Percentiles rank a stretch among this genome's conserved stretches.
These are phyloP conservation scores for Coemansia javaensis DNA, from an alignment of 192 early-diverging fungal genomes.

Conservation along the genomic window DNA sequence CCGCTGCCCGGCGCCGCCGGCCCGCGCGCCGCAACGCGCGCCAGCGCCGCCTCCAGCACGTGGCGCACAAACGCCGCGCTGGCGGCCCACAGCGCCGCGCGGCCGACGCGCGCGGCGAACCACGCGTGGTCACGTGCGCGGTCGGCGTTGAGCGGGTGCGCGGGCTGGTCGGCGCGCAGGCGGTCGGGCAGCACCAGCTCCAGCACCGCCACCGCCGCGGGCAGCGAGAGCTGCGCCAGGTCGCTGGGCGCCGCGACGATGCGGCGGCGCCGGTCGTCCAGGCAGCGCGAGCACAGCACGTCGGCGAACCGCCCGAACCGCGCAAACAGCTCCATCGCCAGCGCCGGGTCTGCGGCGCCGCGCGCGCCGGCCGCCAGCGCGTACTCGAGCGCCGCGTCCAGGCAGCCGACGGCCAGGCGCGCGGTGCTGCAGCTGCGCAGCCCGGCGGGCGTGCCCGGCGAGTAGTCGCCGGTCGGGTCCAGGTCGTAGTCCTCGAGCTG, in stretches of 20 bases:
- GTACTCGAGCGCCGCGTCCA: constrained; percentile 55
- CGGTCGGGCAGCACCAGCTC: constrained; percentile 18
- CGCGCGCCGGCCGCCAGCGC: constrained; percentile 8
- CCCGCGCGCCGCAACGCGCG: constrained; percentile 5
- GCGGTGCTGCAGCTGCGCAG: constrained; percentile 55
- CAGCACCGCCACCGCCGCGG: neutral
- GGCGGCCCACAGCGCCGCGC: constrained; percentile 12
- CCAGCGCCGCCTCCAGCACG: constrained; percentile 20
- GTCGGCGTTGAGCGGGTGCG: constrained; percentile 9
- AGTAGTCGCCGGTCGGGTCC: constrained; percentile 60
- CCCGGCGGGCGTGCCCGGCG: constrained; percentile 50
- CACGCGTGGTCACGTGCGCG: neutral
- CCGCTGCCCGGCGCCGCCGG: neutral
- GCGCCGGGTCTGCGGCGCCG: constrained; percentile 3
- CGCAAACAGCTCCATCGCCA: constrained; percentile 25
- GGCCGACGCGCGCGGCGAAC: neutral
- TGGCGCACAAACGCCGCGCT: constrained; percentile 22
- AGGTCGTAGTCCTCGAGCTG: constrained; percentile 66
- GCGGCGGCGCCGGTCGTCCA: constrained; percentile 23
- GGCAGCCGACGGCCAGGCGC: constrained; percentile 51
- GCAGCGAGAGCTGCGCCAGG: constrained; percentile 18
- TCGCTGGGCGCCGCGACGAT: constrained; percentile 11
- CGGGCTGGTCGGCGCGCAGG: neutral
- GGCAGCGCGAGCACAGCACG: constrained; percentile 19
- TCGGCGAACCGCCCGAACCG: constrained; percentile 22